Evolutionary conservation across 2,329 filamentous ascomycete genomes (phyloP).

Genomic region (Fusarium multiceps): DNA sequence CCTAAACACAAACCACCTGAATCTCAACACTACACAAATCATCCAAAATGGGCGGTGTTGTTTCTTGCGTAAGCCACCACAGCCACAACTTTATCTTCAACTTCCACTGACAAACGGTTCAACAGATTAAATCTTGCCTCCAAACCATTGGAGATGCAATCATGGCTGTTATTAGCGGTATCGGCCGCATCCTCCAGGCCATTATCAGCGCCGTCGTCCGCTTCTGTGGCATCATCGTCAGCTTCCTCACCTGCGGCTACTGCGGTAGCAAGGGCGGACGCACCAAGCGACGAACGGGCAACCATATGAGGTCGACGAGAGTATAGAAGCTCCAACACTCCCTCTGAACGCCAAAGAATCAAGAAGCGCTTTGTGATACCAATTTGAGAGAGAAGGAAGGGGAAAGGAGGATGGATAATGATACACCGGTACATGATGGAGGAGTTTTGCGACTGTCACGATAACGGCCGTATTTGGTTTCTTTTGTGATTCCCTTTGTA

Average conservation of each 20-base stretch:
- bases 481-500: slow-evolving; percentile 21
- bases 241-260: slow-evolving; percentile 69
- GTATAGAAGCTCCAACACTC: slow-evolving; percentile 6
- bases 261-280: slow-evolving; percentile 44
- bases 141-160: slow-evolving; percentile 73
- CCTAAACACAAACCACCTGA: slow-evolving; percentile 5
- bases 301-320: slow-evolving; percentile 35
- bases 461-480: slow-evolving; percentile 29
- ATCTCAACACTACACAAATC: slow-evolving; percentile 31
- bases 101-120: slow-evolving; percentile 27
- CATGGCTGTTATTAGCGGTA: slow-evolving; percentile 75
- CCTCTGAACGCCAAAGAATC: not conserved
- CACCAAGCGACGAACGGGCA: slow-evolving; percentile 22
- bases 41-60: slow-evolving; percentile 78
- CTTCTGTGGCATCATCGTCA: slow-evolving; percentile 74
- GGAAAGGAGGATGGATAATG: not conserved
- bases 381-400: slow-evolving; percentile 4
- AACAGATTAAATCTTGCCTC: slow-evolving; percentile 68
- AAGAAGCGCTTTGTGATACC: slow-evolving; percentile 16
- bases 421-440: not conserved
- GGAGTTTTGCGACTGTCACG: slow-evolving; percentile 22
- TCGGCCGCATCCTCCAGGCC: slow-evolving; percentile 71
- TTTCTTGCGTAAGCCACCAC: slow-evolving; percentile 77
- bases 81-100: not conserved
- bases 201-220: slow-evolving; percentile 75